Evolutionary conservation across 2,329 filamentous ascomycete genomes (phyloP).

Genomic region (Magnaporthales sp.): DNA sequence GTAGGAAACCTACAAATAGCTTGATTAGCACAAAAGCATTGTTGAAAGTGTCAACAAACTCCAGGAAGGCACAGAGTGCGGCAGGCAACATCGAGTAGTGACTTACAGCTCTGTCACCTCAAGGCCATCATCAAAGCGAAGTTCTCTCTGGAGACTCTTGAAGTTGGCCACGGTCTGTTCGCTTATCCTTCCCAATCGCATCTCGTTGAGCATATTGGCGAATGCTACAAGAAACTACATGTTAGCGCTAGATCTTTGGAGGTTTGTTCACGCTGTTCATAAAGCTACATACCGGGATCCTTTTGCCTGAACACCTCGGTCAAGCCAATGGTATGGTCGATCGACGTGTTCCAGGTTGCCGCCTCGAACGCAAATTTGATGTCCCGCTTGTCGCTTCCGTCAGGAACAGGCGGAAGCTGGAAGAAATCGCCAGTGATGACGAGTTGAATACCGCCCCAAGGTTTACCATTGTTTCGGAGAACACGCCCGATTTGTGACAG

Average conservation of each 20-base stretch:
- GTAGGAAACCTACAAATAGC: conserved; percentile 61
- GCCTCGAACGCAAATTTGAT: conserved; percentile 92
- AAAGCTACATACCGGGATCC: conserved; percentile 51
- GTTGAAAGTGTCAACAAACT: background rate
- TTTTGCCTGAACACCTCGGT: conserved; percentile 96
- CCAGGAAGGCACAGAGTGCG: background rate
- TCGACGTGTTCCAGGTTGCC: conserved; percentile 81
- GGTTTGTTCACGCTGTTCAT: background rate
- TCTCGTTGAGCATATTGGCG: conserved; percentile 93
- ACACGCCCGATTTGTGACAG: conserved; percentile 77
- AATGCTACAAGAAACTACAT: conserved; percentile 47
- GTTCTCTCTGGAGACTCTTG: conserved; percentile 59
- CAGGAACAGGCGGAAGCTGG: conserved; percentile 88
- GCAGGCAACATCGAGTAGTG: background rate
- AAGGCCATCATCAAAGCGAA: conserved; percentile 64
- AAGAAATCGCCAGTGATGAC: conserved; percentile 98
- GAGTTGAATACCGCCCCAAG: conserved; percentile 93
- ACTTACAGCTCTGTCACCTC: conserved; percentile 75
- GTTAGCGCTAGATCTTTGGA: conserved; percentile 16
- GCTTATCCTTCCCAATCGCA: conserved; percentile 79
- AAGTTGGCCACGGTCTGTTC: conserved; percentile 71
- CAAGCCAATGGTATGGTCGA: conserved; percentile 90
- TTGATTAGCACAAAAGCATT: conserved; percentile 20
- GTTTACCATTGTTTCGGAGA: conserved; percentile 81
- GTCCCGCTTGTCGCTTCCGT: conserved; percentile 52